phyloP scores from a whole-genome alignment of 805 yeast species.

The Starmerella roubikii region DNA sequence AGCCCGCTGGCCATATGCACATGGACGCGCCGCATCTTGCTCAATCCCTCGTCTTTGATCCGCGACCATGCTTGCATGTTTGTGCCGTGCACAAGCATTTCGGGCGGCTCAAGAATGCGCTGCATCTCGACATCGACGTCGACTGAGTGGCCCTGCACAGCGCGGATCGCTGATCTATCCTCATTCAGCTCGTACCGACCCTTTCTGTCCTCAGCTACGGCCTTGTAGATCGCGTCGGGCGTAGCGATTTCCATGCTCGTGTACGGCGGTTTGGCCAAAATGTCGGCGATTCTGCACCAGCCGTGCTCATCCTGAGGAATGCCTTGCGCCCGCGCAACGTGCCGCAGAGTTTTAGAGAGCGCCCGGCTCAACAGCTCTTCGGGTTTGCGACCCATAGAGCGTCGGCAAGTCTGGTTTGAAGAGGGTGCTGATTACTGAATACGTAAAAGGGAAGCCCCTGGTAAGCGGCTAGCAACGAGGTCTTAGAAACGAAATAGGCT shows the following conservation, averaged over 20 bases:
- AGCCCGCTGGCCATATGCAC: slow-evolving; percentile 67
- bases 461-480: no score
- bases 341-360: slow-evolving; percentile 68
- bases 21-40: slow-evolving; percentile 64
- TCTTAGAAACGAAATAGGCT: no score
- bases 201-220: slow-evolving; percentile 58
- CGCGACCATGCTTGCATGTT: slow-evolving; percentile 33
- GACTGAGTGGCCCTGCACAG: slow-evolving; percentile 86
- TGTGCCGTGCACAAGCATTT: slow-evolving; percentile 73
- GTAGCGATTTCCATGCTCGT: slow-evolving; percentile 41
- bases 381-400: no score
- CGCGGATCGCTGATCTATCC: slow-evolving; percentile 41
- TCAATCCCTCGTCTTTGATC: slow-evolving; percentile 46
- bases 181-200: slow-evolving; percentile 45
- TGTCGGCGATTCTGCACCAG: slow-evolving; percentile 39
- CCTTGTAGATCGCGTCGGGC: slow-evolving; percentile 40
- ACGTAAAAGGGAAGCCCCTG: no score
- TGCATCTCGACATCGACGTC: slow-evolving; percentile 32
- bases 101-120: slow-evolving; percentile 31
- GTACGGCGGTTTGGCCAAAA: slow-evolving; percentile 46
- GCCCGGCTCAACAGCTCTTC: slow-evolving; percentile 40
- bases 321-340: slow-evolving; percentile 61
- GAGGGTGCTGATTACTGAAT: no score
- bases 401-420: no score
- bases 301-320: slow-evolving; percentile 56